Evolutionary conservation across 1,139 yeast species (phyloP).

Genomic region (Nakaseomyces bracarensis): DNA sequence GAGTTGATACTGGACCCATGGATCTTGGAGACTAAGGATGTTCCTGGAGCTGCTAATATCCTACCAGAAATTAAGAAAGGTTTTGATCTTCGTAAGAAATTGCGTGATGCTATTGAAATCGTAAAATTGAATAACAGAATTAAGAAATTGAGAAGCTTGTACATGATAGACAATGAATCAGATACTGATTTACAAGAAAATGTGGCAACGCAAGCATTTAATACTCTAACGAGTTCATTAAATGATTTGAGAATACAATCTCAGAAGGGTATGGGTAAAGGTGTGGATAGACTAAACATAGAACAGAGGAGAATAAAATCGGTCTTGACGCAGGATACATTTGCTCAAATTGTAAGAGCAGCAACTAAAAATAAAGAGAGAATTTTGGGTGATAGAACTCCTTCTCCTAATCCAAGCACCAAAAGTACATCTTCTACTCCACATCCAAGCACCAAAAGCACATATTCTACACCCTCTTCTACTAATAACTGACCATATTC

Average conservation of each 20-base stretch:
- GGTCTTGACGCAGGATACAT: constrained; percentile 40
- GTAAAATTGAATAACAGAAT: constrained; percentile 70
- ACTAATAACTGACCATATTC: neutral
- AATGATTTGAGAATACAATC: constrained; percentile 14
- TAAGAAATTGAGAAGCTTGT: constrained; percentile 50
- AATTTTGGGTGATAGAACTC: constrained; percentile 16
- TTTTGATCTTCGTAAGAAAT: constrained; percentile 77
- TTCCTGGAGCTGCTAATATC: constrained; percentile 59
- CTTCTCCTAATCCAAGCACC: constrained; percentile 2
- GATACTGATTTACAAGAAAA: constrained; percentile 28
- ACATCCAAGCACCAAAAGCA: neutral
- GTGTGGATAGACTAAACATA: constrained; percentile 7
- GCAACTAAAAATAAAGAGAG: constrained; percentile 59
- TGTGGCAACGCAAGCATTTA: constrained; percentile 12
- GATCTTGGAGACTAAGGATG: constrained; percentile 64
- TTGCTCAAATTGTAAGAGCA: constrained; percentile 67
- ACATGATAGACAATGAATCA: constrained; percentile 37
- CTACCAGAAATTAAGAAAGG: constrained; percentile 64
- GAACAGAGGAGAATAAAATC: constrained; percentile 28
- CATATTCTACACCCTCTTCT: neutral
- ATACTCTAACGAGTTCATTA: constrained; percentile 15
- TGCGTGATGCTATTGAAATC: constrained; percentile 78
- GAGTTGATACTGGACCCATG: constrained; percentile 62
- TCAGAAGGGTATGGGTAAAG: constrained; percentile 3
- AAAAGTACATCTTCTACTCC: constrained; percentile 1